Conservation (phyloP, 768 basidiomycete genomes). For the Pisolithus albus region DNA sequence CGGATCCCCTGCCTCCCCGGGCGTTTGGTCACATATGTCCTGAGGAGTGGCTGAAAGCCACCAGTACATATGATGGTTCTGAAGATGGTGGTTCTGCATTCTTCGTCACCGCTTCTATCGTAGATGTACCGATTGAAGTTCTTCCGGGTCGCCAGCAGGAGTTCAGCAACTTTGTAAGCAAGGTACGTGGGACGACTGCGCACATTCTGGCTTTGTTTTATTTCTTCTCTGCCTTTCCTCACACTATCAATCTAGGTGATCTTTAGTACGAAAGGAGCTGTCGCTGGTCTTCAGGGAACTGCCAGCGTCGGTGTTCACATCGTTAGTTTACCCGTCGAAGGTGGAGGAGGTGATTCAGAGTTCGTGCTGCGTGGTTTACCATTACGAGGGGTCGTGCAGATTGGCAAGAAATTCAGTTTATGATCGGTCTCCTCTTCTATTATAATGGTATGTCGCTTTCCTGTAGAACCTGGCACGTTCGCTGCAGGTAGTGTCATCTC, state of each 20-base stretch:
- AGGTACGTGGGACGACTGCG: constrained; percentile 39
- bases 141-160: constrained; percentile 71
- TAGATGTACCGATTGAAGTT: constrained; percentile 70
- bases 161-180: constrained; percentile 69
- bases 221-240: constrained; percentile 3
- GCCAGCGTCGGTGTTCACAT: constrained; percentile 56
- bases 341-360: constrained; percentile 31
- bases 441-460: background rate
- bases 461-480: no score
- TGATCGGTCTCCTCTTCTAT: background rate
- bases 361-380: constrained; percentile 60
- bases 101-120: constrained; percentile 55
- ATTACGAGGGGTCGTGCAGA: constrained; percentile 55
- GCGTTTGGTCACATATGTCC: constrained; percentile 76
- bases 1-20: constrained; percentile 58
- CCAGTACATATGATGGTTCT: constrained; percentile 35
- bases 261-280: constrained; percentile 55
- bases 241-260: constrained; percentile 44
- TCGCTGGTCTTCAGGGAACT: constrained; percentile 60
- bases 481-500: no score
- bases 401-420: constrained; percentile 46
- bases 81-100: constrained; percentile 50
- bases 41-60: constrained; percentile 54
- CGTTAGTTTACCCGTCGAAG: constrained; percentile 48
- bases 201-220: background rate